Percentiles rank a stretch among this genome's conserved stretches.
These are phyloP conservation scores for Xylariaceae sp. DNA, from an alignment of 2,329 filamentous ascomycete species.

Conservation along the genomic window DNA sequence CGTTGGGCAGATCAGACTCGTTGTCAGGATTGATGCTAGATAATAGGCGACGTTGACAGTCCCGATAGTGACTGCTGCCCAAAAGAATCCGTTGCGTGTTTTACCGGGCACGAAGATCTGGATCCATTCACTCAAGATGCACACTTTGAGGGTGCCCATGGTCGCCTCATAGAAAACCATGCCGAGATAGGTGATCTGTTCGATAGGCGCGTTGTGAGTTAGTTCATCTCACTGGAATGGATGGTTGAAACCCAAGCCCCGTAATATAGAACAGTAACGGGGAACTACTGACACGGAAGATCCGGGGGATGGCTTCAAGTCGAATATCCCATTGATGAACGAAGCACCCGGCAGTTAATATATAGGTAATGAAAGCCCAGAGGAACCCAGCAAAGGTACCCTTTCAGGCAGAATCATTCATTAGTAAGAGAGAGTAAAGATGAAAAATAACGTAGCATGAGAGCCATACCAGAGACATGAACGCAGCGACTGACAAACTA, in stretches of 20 bases:
- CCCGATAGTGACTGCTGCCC: not conserved
- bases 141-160: not conserved
- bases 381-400: conserved; percentile 12
- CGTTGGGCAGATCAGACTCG: too few species aligned
- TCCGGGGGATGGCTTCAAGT: conserved; percentile 7
- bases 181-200: conserved; percentile 7
- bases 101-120: not conserved
- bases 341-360: conserved; percentile 9
- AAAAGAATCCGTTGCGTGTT: not conserved
- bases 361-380: conserved; percentile 10
- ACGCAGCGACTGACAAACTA: not conserved
- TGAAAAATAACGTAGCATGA: not conserved
- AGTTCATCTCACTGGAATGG: not conserved
- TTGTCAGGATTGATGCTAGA: too few species aligned
- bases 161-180: conserved; percentile 2
- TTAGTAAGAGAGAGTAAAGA: conserved; percentile 1
- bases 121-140: not conserved
- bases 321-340: conserved; percentile 18
- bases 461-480: conserved; percentile 1
- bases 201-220: too few species aligned
- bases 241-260: too few species aligned
- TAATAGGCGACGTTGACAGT: too few species aligned
- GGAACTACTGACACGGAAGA: conserved; percentile 7
- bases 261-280: not conserved
- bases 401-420: conserved; percentile 2